These are phyloP conservation scores for Xerocomus minutiporus DNA, from an alignment of 1,284 basidiomycete genomes.

Conservation along the genomic window DNA sequence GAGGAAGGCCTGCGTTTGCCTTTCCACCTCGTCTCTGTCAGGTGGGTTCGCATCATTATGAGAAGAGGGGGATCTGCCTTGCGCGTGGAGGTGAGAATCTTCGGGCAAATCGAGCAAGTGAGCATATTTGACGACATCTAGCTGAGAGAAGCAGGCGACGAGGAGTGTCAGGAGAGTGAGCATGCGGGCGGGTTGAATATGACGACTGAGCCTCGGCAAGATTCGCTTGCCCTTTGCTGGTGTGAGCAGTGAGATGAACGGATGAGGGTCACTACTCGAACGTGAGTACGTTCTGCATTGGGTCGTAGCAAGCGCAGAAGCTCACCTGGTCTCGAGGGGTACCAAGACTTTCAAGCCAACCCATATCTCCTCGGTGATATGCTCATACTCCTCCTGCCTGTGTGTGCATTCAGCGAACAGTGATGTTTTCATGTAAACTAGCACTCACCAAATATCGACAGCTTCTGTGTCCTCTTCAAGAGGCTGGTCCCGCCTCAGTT, in stretches of 20 bases:
- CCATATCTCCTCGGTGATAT: slow-evolving; percentile 73
- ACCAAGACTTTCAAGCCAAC: slow-evolving; percentile 80
- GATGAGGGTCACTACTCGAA: slow-evolving; percentile 77
- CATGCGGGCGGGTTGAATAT: slow-evolving; percentile 76
- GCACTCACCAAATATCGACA: slow-evolving; percentile 50
- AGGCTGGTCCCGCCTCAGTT: slow-evolving; percentile 78
- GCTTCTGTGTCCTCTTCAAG: slow-evolving; percentile 54
- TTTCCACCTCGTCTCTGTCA: slow-evolving; percentile 73
- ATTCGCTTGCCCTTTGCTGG: slow-evolving; percentile 93
- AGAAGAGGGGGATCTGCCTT: slow-evolving; percentile 20
- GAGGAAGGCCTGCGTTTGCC: slow-evolving; percentile 87
- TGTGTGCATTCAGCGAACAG: slow-evolving; percentile 4
- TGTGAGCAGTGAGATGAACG: slow-evolving; percentile 89
- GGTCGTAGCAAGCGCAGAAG: not conserved
- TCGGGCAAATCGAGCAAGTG: slow-evolving; percentile 63
- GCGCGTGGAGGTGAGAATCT: slow-evolving; percentile 39
- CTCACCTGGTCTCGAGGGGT: slow-evolving; percentile 84
- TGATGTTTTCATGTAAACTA: not conserved
- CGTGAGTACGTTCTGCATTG: slow-evolving; percentile 3
- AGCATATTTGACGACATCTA: slow-evolving; percentile 84
- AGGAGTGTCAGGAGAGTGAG: slow-evolving; percentile 88
- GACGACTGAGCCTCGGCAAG: slow-evolving; percentile 85
- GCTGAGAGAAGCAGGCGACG: slow-evolving; percentile 88
- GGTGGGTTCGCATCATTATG: slow-evolving; percentile 20
- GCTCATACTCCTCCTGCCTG: slow-evolving; percentile 62